phyloP scores from a whole-genome alignment of 805 yeast genomes.

The Saturnispora halmiae region DNA sequence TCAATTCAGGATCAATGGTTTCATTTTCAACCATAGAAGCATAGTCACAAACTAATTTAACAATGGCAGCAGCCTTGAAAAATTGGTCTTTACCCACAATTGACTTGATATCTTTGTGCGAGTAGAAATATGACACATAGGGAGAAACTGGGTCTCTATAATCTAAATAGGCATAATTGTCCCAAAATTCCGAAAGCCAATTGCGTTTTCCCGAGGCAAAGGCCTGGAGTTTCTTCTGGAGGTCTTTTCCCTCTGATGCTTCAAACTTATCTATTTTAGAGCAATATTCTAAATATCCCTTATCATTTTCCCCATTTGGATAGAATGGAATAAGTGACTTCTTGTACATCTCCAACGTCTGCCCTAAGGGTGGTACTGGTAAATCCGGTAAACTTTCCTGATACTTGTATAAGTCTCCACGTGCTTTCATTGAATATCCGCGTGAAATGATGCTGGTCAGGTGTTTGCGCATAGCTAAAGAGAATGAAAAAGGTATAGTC shows the following conservation, averaged over 20 bases:
- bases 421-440: no score
- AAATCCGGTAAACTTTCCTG: conserved; percentile 71
- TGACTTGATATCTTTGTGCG: conserved; percentile 62
- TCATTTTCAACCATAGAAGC: conserved; percentile 58
- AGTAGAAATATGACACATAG: conserved; percentile 81
- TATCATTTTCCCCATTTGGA: conserved; percentile 39
- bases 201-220: conserved; percentile 56
- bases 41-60: conserved; percentile 59
- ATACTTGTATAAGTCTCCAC: conserved; percentile 63
- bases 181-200: conserved; percentile 93
- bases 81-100: conserved; percentile 53
- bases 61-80: conserved; percentile 66
- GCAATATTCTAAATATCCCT: conserved; percentile 32
- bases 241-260: conserved; percentile 50
- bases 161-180: conserved; percentile 81
- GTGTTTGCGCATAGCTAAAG: not conserved
- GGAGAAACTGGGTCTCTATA: conserved; percentile 95
- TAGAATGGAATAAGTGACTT: conserved; percentile 64
- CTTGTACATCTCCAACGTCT: conserved; percentile 62
- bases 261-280: conserved; percentile 58
- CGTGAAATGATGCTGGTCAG: no score
- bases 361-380: conserved; percentile 77
- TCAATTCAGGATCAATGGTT: conserved; percentile 71
- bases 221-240: conserved; percentile 56
- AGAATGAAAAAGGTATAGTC: no score